Percentiles rank a stretch among this genome's conserved stretches.
phyloP scores from a whole-genome alignment of 768 basidiomycete species.

The Tylopilus sp. region DNA sequence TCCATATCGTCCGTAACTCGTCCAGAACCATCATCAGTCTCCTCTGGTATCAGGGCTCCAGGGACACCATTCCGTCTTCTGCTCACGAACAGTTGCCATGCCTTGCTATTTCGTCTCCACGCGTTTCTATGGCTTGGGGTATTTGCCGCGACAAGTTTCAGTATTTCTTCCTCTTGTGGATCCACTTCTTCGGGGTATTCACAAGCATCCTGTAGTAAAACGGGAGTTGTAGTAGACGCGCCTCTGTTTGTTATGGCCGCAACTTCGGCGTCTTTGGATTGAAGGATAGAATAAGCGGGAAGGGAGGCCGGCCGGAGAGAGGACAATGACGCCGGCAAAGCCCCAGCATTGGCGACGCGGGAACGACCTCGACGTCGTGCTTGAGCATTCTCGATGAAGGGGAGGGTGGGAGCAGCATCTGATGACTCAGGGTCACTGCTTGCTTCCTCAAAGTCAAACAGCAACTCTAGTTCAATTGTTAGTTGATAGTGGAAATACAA shows the following conservation, averaged over 20 bases:
- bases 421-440: constrained; percentile 29
- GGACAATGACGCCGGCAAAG: constrained; percentile 55
- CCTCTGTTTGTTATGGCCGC: background rate
- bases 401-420: constrained; percentile 35
- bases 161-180: constrained; percentile 49
- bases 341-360: constrained; percentile 32
- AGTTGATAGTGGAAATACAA: background rate
- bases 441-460: constrained; percentile 69
- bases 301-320: constrained; percentile 64
- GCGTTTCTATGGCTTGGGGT: constrained; percentile 69
- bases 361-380: constrained; percentile 23
- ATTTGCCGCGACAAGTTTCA: constrained; percentile 64
- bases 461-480: constrained; percentile 47
- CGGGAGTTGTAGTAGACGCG: background rate
- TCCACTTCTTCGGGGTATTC: constrained; percentile 29
- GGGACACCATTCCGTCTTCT: constrained; percentile 29
- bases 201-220: background rate
- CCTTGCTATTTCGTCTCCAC: constrained; percentile 61
- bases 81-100: constrained; percentile 59
- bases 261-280: constrained; percentile 18
- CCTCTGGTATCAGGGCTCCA: constrained; percentile 34
- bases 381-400: constrained; percentile 31
- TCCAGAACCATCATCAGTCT: constrained; percentile 30
- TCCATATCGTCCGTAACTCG: constrained; percentile 15
- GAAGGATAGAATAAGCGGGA: constrained; percentile 61